These are phyloP conservation scores for Ramularia endophylla DNA, from an alignment of 2,329 filamentous ascomycete species.

Conservation along the genomic window DNA sequence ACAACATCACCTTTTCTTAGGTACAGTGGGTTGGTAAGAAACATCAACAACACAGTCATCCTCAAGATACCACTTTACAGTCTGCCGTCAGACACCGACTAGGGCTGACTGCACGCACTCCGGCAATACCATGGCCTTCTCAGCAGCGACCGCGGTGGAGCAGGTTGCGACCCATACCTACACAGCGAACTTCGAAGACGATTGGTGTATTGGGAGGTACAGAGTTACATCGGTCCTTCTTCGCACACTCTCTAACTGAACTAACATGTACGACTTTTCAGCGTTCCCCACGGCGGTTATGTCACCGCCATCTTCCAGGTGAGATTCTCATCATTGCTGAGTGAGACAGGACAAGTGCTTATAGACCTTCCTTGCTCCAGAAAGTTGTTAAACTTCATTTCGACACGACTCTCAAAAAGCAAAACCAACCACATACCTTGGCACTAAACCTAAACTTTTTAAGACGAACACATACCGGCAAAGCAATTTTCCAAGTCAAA, in stretches of 20 bases:
- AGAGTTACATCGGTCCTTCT: conserved; percentile 3
- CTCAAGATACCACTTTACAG: too few species aligned
- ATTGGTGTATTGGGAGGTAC: conserved; percentile 62
- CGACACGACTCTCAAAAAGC: conserved; percentile 49
- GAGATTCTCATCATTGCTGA: conserved; percentile 4
- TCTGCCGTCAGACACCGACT: too few species aligned
- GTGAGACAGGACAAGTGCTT: neutral
- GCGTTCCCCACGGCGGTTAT: conserved; percentile 43
- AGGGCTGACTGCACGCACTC: too few species aligned
- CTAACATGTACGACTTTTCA: too few species aligned
- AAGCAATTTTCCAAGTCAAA: conserved; percentile 52
- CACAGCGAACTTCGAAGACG: conserved; percentile 47
- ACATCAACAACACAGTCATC: too few species aligned
- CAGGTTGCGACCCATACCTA: conserved; percentile 53
- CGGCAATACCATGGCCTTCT: conserved; percentile 18
- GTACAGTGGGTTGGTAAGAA: too few species aligned
- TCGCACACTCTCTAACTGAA: neutral
- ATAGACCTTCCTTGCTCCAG: conserved; percentile 29
- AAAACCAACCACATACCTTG: conserved; percentile 58
- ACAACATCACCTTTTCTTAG: too few species aligned
- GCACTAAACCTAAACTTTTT: conserved; percentile 61
- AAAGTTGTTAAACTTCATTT: conserved; percentile 56
- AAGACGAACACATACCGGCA: conserved; percentile 55
- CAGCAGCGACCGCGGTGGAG: conserved; percentile 42
- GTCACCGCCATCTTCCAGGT: conserved; percentile 53